Evolutionary conservation across 2,329 filamentous ascomycete genomes (phyloP).

Genomic region (Sclerotinia trifoliorum): DNA sequence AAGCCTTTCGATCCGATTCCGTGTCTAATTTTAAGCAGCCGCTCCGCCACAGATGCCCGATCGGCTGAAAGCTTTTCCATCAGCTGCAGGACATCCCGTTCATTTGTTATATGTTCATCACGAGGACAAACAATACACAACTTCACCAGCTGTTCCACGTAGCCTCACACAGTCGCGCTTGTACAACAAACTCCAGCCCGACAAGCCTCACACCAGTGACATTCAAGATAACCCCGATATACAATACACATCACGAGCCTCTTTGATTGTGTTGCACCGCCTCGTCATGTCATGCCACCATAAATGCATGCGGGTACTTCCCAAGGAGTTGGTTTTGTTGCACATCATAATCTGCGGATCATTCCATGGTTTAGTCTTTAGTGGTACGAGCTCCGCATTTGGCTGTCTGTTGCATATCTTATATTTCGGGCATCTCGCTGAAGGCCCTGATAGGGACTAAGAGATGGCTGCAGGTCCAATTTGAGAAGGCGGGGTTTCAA

Average conservation of each 20-base stretch:
- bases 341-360: conserved; percentile 17
- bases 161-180: neutral
- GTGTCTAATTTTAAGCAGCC: neutral
- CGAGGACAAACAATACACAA: neutral
- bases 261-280: neutral
- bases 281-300: neutral
- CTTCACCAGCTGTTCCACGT: neutral
- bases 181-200: neutral
- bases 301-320: neutral
- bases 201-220: conserved; percentile 10
- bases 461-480: neutral
- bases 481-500: too few species aligned
- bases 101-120: neutral
- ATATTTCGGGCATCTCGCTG: neutral
- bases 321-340: conserved; percentile 10
- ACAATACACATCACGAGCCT: neutral
- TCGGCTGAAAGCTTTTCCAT: neutral
- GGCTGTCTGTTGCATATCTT: neutral
- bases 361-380: conserved; percentile 10
- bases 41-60: too few species aligned
- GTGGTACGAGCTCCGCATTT: neutral
- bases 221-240: conserved; percentile 8
- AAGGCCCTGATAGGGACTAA: neutral
- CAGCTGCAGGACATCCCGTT: neutral
- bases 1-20: too few species aligned